Conservation (phyloP, 2,329 filamentous ascomycete genomes). For the Elsinoe arachidis region DNA sequence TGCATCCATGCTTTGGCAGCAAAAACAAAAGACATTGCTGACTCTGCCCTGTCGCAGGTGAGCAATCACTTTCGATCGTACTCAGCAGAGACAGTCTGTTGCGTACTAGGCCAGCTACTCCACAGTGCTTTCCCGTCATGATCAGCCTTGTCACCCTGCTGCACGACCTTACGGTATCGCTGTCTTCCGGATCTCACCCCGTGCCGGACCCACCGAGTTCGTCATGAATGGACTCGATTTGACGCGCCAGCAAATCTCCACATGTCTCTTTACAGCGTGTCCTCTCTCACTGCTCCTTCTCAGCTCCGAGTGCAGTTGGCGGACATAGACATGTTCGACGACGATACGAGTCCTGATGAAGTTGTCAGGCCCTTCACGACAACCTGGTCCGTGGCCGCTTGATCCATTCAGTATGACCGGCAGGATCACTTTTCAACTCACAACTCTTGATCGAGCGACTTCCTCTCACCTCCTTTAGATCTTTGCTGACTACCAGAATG, state of each 20-base stretch:
- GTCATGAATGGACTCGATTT: neutral
- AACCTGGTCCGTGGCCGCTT: too few relatives aligned
- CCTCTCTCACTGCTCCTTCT: neutral
- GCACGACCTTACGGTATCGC: too few relatives aligned
- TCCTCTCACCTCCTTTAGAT: too few relatives aligned
- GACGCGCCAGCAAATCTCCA: neutral
- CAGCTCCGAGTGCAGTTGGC: neutral
- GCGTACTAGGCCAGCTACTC: neutral
- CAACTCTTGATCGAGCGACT: too few relatives aligned
- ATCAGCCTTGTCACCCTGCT: neutral
- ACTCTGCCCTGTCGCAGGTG: neutral
- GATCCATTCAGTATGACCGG: too few relatives aligned
- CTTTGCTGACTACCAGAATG: too few relatives aligned
- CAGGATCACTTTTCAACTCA: too few relatives aligned
- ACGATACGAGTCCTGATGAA: neutral
- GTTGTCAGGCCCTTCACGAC: too few relatives aligned
- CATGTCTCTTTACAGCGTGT: neutral
- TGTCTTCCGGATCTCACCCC: neutral
- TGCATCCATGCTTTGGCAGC: neutral
- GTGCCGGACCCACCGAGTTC: neutral
- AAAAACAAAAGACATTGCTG: too few relatives aligned
- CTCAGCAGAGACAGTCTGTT: neutral
- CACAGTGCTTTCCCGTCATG: neutral
- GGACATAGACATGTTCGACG: neutral
- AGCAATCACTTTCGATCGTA: neutral